Percentiles rank a stretch among this genome's conserved stretches.
These are phyloP conservation scores for Firmiana major DNA, from an alignment of 345 rosid species.

Conservation along the genomic window DNA sequence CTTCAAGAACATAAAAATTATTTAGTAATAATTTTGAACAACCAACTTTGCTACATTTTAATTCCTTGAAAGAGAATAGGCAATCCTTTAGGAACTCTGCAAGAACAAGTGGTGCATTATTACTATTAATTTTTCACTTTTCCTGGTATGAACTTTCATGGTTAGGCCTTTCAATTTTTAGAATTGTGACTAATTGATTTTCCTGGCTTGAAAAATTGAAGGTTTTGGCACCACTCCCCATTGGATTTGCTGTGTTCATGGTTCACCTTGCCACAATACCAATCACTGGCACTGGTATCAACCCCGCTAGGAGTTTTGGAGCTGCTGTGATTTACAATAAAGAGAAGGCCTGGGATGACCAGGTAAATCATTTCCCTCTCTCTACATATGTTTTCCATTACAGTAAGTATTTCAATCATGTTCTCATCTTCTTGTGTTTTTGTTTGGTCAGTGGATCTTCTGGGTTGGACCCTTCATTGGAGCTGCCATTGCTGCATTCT, in stretches of 20 bases:
- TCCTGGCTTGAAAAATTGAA: slow-evolving; percentile 16
- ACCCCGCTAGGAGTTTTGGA: slow-evolving; percentile 96
- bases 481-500: slow-evolving; percentile 74
- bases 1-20: no score
- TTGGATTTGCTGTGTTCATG: slow-evolving; percentile 97
- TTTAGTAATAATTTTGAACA: no score
- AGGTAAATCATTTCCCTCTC: slow-evolving; percentile 30
- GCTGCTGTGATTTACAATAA: slow-evolving; percentile 84
- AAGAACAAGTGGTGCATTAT: not conserved
- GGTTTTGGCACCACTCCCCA: slow-evolving; percentile 96
- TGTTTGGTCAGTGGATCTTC: slow-evolving; percentile 71
- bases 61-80: not conserved
- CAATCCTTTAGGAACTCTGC: not conserved
- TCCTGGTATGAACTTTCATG: not conserved
- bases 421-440: not conserved
- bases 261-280: slow-evolving; percentile 94
- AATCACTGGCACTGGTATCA: slow-evolving; percentile 89
- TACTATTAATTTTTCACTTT: not conserved
- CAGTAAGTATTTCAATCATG: not conserved
- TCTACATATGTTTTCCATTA: not conserved
- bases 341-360: slow-evolving; percentile 92
- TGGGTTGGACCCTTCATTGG: slow-evolving; percentile 97
- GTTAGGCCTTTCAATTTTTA: not conserved
- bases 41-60: not conserved
- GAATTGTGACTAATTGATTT: not conserved